Evolutionary conservation across 1,284 basidiomycete species (phyloP), one percentile per base, ranked within the genome.

Genomic region (Xanthoconium separans): DNA sequence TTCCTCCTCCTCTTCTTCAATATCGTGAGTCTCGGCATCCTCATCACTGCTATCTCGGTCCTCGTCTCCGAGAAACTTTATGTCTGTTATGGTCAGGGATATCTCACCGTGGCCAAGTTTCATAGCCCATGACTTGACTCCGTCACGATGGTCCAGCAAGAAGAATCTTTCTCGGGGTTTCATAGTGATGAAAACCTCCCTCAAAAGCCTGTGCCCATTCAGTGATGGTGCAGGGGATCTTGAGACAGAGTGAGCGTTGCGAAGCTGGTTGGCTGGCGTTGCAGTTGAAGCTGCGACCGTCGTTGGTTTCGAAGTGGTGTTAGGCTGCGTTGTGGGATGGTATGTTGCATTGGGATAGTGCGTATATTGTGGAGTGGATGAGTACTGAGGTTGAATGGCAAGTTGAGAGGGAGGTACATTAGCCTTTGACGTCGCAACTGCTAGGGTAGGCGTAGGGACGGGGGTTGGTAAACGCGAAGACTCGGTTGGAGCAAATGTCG

Each of bases 81-180:
- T 72, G 55, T 80, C 78, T 37, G 73, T 73, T 37, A 89, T 64
- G 46, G 75, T 66, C 24, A 89, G 49, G 4, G 73, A 75, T 11
- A 75, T 75, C 65, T 89, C 86, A 8, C 75, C 75, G 4, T 73
- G 72, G 15, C 73, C 72, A 33, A 91, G 73, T 44, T 82, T 76
- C 68, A 89, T 69, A 3, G 81, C 80, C 87, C 87, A 89, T 44
- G 71, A 79, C 65, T 78, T 81, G 40, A 89, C 87, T 16, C 86
- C 84, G 51, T 87, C 83, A 42, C 74, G 74, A 55, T 81, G 71
- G 61, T 88, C 81, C 36, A 89, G 70, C 33, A 71, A 72, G 34
- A 90, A 69, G 20, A 73, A 72, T 42, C 89, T 77, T 27, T 81
- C 83, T 15, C 74, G 72, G 6, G 86, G 85, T 44, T 81, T 73